Conservation (phyloP, 2,329 filamentous ascomycete genomes). For the Talaromyces sp. region DNA sequence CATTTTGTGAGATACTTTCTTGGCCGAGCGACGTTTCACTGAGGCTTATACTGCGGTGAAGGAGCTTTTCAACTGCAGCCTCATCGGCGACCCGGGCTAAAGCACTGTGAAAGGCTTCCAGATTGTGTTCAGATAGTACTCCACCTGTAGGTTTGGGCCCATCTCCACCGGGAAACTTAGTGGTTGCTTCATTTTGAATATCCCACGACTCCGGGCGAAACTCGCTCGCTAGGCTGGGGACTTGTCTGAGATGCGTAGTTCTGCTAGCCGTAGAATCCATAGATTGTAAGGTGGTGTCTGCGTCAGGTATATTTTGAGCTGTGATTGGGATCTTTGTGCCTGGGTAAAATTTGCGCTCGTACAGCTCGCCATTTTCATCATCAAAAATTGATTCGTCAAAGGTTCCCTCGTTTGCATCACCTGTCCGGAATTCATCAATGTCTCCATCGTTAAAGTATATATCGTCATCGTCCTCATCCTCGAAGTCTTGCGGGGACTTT, state of each 20-base stretch:
- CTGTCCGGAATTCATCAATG: slow-evolving; percentile 35
- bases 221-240: slow-evolving; percentile 32
- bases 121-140: slow-evolving; percentile 50
- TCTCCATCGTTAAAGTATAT: slow-evolving; percentile 46
- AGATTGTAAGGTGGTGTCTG: neutral
- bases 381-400: slow-evolving; percentile 48
- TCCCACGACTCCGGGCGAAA: slow-evolving; percentile 17
- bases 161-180: slow-evolving; percentile 27
- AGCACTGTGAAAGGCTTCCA: slow-evolving; percentile 75
- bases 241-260: slow-evolving; percentile 25
- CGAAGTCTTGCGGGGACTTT: neutral
- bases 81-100: slow-evolving; percentile 75
- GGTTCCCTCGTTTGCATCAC: slow-evolving; percentile 22
- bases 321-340: slow-evolving; percentile 12
- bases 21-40: slow-evolving; percentile 35
- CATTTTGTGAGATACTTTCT: slow-evolving; percentile 31
- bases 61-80: slow-evolving; percentile 71
- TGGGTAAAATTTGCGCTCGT: slow-evolving; percentile 30
- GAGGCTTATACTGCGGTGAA: slow-evolving; percentile 56
- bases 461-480: slow-evolving; percentile 37
- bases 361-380: slow-evolving; percentile 41
- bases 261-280: slow-evolving; percentile 3
- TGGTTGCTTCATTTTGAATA: slow-evolving; percentile 15
- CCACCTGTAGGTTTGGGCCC: slow-evolving; percentile 28
- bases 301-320: neutral